Evolutionary conservation across 2,329 filamentous ascomycete species (phyloP), one percentile per base, ranked within the genome.

Genomic region (Curvularia hawaiiensis): DNA sequence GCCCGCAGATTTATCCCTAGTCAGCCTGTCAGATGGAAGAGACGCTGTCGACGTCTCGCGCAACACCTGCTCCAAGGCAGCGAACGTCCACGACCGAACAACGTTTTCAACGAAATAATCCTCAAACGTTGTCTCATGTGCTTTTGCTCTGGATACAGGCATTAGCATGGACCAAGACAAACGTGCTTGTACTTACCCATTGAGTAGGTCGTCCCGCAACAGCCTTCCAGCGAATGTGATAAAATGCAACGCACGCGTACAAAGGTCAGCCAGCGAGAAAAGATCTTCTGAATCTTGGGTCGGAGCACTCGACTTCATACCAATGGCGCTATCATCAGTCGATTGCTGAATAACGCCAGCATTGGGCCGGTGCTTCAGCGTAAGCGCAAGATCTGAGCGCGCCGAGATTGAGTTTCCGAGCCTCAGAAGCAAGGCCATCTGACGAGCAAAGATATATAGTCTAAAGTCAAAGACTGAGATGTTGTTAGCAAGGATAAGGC

Each of bases 401-500:
- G 77, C 72, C 9, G 75, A 76, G 14, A 75, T 70, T 40, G 78
- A 77, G 70, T 94, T 95, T n/a, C 90, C 92, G 1, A 96, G 83
- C 4, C 93, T 86, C 12, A 97, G 82, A 1, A 98, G 82, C 0
- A 99, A 79, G 3, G 90, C 85, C 61, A 97, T 86, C 69, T 99
- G 94, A 24, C 95, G 86, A 3, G 92, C 88, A 75, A 98, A 99
- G 12, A 99, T 88, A 74, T 99, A 99, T 66, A 90, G 91, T 49
- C 91, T 85, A 74, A 99, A 98, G 75, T 99, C 95, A 71, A 98
- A 97, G 3, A 97, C 83, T 0, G 95, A 99, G 35, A 99, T 96
- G 64, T 97, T 91, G 78, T 96, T 99, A 14, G 91, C 89, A 39
- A 99, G 81, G 48, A 99, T 99, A 68, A 96, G 86, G 56, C 96